phyloP scores from a whole-genome alignment of 2,329 filamentous ascomycete genomes.

The Furcasterigmium sp. region DNA sequence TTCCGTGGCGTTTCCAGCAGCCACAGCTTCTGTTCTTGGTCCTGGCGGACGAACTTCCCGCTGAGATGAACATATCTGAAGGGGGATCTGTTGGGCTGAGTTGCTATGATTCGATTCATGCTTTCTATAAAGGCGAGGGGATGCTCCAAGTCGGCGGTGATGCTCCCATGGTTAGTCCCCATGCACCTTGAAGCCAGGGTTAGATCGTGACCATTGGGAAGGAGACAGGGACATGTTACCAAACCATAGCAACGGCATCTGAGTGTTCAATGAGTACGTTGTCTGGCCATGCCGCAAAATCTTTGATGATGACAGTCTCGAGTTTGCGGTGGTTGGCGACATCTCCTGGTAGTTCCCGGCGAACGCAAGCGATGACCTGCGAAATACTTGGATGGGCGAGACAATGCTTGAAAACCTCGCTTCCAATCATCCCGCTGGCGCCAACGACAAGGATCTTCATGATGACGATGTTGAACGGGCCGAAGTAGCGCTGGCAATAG shows the following conservation, averaged over 20 bases:
- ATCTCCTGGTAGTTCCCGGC: slow-evolving; percentile 15
- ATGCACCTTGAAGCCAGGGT: slow-evolving; percentile 12
- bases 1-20: slow-evolving; percentile 18
- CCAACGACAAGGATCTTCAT: slow-evolving; percentile 31
- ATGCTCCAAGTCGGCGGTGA: slow-evolving; percentile 15
- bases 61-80: slow-evolving; percentile 27
- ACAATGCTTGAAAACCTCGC: slow-evolving; percentile 23
- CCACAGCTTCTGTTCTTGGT: slow-evolving; percentile 23
- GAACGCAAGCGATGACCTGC: slow-evolving; percentile 23
- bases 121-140: slow-evolving; percentile 15
- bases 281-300: slow-evolving; percentile 18
- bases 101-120: slow-evolving; percentile 13
- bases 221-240: slow-evolving; percentile 9
- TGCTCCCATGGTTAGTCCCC: slow-evolving; percentile 16
- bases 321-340: slow-evolving; percentile 14
- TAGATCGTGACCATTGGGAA: not conserved
- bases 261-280: slow-evolving; percentile 16
- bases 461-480: too few relatives aligned
- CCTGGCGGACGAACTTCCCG: slow-evolving; percentile 23
- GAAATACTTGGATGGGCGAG: slow-evolving; percentile 23
- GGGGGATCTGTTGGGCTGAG: slow-evolving; percentile 2
- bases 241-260: slow-evolving; percentile 21
- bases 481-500: too few relatives aligned
- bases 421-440: slow-evolving; percentile 26
- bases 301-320: slow-evolving; percentile 13